Evolutionary conservation across 106 monocot genomes (phyloP), one percentile per base, ranked within the genome.

Genomic region (Chionographis japonica): DNA sequence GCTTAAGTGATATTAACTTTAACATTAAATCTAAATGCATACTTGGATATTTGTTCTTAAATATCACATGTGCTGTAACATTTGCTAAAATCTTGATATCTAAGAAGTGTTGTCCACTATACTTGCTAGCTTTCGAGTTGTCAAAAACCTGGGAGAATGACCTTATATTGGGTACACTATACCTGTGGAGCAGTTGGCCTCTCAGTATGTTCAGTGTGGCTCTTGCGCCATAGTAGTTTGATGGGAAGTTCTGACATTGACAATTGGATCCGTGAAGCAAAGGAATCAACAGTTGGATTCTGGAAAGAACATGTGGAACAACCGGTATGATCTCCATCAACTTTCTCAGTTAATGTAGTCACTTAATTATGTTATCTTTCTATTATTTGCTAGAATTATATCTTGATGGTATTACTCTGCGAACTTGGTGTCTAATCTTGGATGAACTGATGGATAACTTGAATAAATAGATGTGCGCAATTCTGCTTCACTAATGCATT

Each of bases 191-290:
- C 84, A 67, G 80, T 92, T 80, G 89, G 92, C 40, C 65, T 97
- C 63, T 97, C 92, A 43, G 60, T 78, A 62, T 92, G 86, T 72
- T 89, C 92, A 50, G 6, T 92, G 54, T 97, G 97, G 97, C 74
- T 97, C 60, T 72, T 97, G 55, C 81, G 87, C 10, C 97, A 97
- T 72, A 97, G 97, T 77, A 79, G 89, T 62, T 80, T 97, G 72
- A 90, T 85, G 92, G 97, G 97, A 73, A 92, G 97, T 83, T 77
- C 92, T 65, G 92, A 97, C 68, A 92, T 97, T 65, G 97, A 97
- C 78, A 89, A 89, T 51, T 97, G 97, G 92, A 79, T 97, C 36
- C 84, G 36, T 63, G 89, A 92, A 70, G 89, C 87, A 66, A 97
- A 90, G 62, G 97, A 97, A 70, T 97, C 97, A 42, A 81, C 82